These are phyloP conservation scores for Arthromyces matolae DNA, from an alignment of 768 basidiomycete genomes.

Conservation along the genomic window DNA sequence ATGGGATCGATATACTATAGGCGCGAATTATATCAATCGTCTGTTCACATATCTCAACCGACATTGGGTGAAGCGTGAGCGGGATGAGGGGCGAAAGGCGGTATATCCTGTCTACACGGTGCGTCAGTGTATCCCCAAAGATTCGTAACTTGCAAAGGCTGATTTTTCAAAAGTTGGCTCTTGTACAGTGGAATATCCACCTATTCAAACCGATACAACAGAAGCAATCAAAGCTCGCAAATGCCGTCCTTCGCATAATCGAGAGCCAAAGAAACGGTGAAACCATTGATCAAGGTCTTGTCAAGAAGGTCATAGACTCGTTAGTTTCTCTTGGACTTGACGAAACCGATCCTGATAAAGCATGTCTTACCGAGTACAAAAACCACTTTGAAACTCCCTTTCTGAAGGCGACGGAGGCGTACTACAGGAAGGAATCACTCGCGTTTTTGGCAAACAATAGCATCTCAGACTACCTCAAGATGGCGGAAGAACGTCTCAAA, in stretches of 20 bases:
- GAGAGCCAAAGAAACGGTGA: constrained; percentile 94
- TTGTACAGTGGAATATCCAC: constrained; percentile 93
- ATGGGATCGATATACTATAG: constrained; percentile 96
- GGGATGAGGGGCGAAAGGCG: constrained; percentile 93
- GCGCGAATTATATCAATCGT: constrained; percentile 95
- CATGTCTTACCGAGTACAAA: constrained; percentile 90
- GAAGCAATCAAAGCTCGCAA: constrained; percentile 77
- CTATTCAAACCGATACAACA: constrained; percentile 87
- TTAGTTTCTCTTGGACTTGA: constrained; percentile 95
- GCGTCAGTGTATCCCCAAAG: background rate
- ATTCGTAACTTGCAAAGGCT: too few relatives aligned
- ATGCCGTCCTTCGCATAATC: constrained; percentile 84
- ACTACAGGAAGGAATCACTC: constrained; percentile 90
- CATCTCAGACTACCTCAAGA: constrained; percentile 92
- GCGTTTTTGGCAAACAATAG: constrained; percentile 85
- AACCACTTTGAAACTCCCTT: constrained; percentile 89
- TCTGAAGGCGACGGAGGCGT: constrained; percentile 82
- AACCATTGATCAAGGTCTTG: constrained; percentile 84
- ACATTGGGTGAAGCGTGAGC: constrained; percentile 98
- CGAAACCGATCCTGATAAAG: constrained; percentile 86
- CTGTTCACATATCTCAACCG: constrained; percentile 97
- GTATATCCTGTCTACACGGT: constrained; percentile 97
- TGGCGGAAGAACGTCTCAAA: constrained; percentile 85
- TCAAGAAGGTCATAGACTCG: constrained; percentile 93
- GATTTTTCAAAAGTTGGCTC: constrained; percentile 65